A percentile compares a stretch with the other conserved stretches of the same genome.
Conservation (phyloP, 2,329 filamentous ascomycete genomes). For the Microdochium trichocladiopsis region DNA sequence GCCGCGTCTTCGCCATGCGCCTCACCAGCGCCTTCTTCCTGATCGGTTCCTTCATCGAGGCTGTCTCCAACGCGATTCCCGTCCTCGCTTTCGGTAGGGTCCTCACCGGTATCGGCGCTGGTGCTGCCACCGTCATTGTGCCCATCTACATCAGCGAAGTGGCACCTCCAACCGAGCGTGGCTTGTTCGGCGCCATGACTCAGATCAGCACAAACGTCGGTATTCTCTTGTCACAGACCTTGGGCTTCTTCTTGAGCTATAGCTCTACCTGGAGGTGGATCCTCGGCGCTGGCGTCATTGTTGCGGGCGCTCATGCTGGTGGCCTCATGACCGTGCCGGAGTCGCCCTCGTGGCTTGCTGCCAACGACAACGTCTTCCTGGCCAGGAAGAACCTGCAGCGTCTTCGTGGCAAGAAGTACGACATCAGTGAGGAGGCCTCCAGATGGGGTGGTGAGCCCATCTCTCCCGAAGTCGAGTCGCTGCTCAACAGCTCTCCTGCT, state of each 20-base stretch:
- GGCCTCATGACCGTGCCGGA: constrained; percentile 76
- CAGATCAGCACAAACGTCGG: constrained; percentile 92
- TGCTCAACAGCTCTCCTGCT: constrained; percentile 41
- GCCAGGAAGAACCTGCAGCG: constrained; percentile 66
- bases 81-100: constrained; percentile 69
- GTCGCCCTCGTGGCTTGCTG: constrained; percentile 82
- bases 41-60: constrained; percentile 68
- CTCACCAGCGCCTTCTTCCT: constrained; percentile 71
- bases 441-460: constrained; percentile 43
- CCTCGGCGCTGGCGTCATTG: constrained; percentile 61
- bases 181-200: constrained; percentile 78
- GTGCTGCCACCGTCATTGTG: constrained; percentile 84
- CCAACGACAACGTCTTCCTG: constrained; percentile 47
- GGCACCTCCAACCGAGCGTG: constrained; percentile 65
- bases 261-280: constrained; percentile 79
- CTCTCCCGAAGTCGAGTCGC: constrained; percentile 59
- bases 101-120: constrained; percentile 76
- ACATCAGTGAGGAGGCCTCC: constrained; percentile 68
- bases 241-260: constrained; percentile 83
- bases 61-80: constrained; percentile 59
- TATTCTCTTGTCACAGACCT: constrained; percentile 73
- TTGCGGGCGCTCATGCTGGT: constrained; percentile 60
- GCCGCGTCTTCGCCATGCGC: constrained; percentile 70
- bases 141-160: constrained; percentile 94
- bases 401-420: constrained; percentile 62